A percentile compares a stretch with the other conserved stretches of the same genome.
These are phyloP conservation scores for Pestalotiopsis sp. DNA, from an alignment of 2,329 filamentous ascomycete species.

Conservation along the genomic window DNA sequence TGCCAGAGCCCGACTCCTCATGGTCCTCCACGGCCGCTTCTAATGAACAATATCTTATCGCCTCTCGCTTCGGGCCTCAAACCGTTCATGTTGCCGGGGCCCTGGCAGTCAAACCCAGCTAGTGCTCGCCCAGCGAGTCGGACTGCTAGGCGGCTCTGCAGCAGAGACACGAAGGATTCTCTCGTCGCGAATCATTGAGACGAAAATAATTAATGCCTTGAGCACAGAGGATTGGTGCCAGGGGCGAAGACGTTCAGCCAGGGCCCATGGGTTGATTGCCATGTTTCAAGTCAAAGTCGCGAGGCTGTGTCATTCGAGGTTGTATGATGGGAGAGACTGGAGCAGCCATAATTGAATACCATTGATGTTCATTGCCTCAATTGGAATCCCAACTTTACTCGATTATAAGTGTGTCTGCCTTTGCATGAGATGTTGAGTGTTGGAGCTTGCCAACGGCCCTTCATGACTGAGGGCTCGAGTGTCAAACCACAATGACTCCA, in stretches of 20 bases:
- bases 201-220: neutral
- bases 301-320: too few species aligned
- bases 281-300: neutral
- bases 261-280: neutral
- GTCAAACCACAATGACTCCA: too few species aligned
- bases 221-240: neutral
- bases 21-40: neutral
- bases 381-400: too few species aligned
- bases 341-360: too few species aligned
- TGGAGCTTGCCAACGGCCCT: too few species aligned
- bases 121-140: neutral
- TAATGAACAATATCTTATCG: neutral
- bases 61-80: neutral
- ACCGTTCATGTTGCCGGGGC: neutral
- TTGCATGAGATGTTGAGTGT: too few species aligned
- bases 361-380: too few species aligned
- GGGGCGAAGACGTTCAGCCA: neutral
- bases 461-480: too few species aligned
- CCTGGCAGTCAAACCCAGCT: neutral
- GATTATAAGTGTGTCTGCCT: too few species aligned
- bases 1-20: neutral
- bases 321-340: too few species aligned
- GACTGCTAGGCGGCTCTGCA: neutral
- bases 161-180: neutral
- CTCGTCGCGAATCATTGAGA: neutral